Conservation (phyloP, 2,329 filamentous ascomycete species). For the Domatiomyces globalis region DNA sequence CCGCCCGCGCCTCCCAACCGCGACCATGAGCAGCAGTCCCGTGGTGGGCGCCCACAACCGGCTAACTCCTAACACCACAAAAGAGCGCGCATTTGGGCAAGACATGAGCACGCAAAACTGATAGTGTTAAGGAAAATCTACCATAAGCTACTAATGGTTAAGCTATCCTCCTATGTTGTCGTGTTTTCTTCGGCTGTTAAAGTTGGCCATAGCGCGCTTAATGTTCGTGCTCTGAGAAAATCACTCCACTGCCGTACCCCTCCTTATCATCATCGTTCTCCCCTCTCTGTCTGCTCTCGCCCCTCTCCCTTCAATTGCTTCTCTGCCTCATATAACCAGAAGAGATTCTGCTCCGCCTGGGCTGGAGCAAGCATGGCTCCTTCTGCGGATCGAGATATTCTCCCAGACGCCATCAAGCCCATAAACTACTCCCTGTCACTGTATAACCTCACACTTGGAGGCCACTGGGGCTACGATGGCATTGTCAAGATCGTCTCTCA, state of each 20-base stretch:
- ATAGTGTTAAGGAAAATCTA: neutral
- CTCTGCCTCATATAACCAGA: neutral
- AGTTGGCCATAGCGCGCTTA: neutral
- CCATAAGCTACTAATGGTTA: neutral
- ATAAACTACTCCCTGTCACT: constrained; percentile 75
- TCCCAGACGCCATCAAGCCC: constrained; percentile 52
- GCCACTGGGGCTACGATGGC: constrained; percentile 71
- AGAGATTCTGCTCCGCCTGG: constrained; percentile 28
- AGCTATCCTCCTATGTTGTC: neutral
- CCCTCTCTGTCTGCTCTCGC: constrained; percentile 22
- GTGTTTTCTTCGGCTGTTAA: neutral
- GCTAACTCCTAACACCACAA: no score
- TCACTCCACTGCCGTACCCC: neutral
- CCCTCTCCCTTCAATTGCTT: constrained; percentile 28
- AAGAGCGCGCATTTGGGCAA: no score
- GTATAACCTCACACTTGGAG: constrained; percentile 57
- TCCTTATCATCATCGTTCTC: neutral
- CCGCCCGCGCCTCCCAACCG: no score
- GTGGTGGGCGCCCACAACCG: no score
- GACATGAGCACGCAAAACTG: no score
- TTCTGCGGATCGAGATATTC: constrained; percentile 30
- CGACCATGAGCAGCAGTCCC: no score
- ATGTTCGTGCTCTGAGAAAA: neutral
- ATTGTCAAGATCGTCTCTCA: constrained; percentile 65
- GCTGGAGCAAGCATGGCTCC: constrained; percentile 28